Evolutionary conservation across 768 basidiomycete genomes (phyloP).

Genomic region (Boletales sp.): DNA sequence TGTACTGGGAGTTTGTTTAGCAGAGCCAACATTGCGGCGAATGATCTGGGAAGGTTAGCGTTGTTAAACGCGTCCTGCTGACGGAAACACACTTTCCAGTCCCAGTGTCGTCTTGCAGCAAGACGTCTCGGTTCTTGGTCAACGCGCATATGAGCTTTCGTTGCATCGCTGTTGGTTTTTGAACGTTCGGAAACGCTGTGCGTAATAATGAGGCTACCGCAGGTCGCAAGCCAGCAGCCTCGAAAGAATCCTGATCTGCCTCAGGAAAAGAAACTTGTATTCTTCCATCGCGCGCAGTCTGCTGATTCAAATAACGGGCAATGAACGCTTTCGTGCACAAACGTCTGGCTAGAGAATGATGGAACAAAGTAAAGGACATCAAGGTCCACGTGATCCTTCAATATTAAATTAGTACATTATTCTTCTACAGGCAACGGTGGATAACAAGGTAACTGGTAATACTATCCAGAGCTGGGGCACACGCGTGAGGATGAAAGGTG

Average conservation of each 20-base stretch:
- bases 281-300: conserved; percentile 7
- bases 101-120: conserved; percentile 70
- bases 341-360: conserved; percentile 9
- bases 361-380: conserved; percentile 24
- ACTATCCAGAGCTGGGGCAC: conserved; percentile 1
- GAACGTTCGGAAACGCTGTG: conserved; percentile 59
- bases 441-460: not conserved
- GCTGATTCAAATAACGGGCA: conserved; percentile 27
- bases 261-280: not conserved
- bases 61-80: not conserved
- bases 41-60: conserved; percentile 48
- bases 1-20: conserved; percentile 50
- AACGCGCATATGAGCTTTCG: conserved; percentile 59
- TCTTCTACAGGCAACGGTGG: conserved; percentile 6
- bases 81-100: conserved; percentile 64
- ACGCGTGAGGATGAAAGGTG: conserved; percentile 28
- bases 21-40: conserved; percentile 64
- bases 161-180: conserved; percentile 57
- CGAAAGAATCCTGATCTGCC: conserved; percentile 35
- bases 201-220: conserved; percentile 47
- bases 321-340: conserved; percentile 18
- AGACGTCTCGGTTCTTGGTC: conserved; percentile 51
- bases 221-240: conserved; percentile 50
- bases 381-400: conserved; percentile 12
- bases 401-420: conserved; percentile 10